Evolutionary conservation across 345 rosid species (phyloP).

Genomic region (Aquilaria malaccensis): DNA sequence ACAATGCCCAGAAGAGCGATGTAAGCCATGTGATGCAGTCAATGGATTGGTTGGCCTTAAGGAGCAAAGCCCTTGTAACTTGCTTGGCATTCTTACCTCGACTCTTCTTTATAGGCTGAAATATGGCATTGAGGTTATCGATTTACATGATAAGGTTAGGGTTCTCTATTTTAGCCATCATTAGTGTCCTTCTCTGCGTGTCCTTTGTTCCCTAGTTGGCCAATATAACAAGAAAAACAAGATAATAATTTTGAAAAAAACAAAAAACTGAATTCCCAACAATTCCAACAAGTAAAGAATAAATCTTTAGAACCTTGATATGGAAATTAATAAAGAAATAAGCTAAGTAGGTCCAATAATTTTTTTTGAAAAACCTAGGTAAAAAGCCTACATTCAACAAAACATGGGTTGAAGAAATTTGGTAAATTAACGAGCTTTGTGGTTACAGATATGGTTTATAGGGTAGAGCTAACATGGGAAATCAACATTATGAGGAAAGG

Average conservation of each 20-base stretch:
- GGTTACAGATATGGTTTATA: constrained; percentile 9
- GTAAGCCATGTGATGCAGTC: constrained; percentile 79
- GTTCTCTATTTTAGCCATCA: constrained; percentile 82
- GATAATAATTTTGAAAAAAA: not conserved
- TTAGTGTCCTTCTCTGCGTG: constrained; percentile 61
- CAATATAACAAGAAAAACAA: not conserved
- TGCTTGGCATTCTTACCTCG: constrained; percentile 86
- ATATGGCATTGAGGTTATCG: constrained; percentile 77
- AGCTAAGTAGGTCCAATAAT: constrained; percentile 14
- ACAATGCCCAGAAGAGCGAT: constrained; percentile 66
- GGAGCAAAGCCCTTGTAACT: constrained; percentile 88
- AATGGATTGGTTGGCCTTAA: constrained; percentile 80
- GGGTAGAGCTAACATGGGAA: constrained; percentile 26
- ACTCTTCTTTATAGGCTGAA: constrained; percentile 67
- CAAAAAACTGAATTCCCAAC: constrained; percentile 2
- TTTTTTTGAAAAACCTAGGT: constrained; percentile 23
- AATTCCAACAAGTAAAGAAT: not conserved
- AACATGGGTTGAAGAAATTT: constrained; percentile 21
- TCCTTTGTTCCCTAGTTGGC: constrained; percentile 63
- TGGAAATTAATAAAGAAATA: constrained; percentile 25
- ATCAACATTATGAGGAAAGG: constrained; percentile 39
- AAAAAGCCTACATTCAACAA: constrained; percentile 22
- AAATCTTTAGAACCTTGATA: constrained; percentile 40
- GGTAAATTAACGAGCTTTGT: not conserved
- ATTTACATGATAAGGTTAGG: constrained; percentile 85